These are phyloP conservation scores for Iberis amara DNA, from an alignment of 441 rosid species.

Conservation along the genomic window DNA sequence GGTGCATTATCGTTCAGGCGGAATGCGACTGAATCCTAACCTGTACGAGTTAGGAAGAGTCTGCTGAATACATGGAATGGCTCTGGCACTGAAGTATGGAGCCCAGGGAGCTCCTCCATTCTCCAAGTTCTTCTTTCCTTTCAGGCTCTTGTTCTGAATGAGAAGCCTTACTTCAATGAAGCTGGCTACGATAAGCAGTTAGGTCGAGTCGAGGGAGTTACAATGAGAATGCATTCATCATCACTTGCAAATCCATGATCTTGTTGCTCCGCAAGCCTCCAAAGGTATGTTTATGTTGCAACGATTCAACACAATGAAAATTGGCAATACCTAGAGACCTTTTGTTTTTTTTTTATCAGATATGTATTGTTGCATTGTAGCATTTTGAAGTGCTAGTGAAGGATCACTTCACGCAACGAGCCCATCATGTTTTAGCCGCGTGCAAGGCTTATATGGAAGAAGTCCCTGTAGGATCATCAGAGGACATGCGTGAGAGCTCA, in stretches of 20 bases:
- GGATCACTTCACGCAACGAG: conserved; percentile 54
- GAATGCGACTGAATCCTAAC: conserved; percentile 88
- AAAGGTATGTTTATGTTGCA: conserved; percentile 46
- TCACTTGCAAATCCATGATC: conserved; percentile 86
- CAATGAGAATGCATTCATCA: conserved; percentile 76
- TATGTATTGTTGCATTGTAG: conserved; percentile 39
- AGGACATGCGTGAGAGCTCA: conserved; percentile 32
- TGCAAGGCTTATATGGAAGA: conserved; percentile 79
- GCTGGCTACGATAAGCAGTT: conserved; percentile 83
- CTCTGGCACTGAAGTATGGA: conserved; percentile 82
- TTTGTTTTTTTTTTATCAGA: conserved; percentile 14
- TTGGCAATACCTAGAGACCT: neutral
- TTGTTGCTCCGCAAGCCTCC: conserved; percentile 65
- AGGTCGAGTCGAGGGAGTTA: conserved; percentile 84
- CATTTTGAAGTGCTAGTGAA: conserved; percentile 73
- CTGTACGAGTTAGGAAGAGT: conserved; percentile 84
- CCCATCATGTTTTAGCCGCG: conserved; percentile 42
- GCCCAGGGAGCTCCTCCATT: conserved; percentile 60
- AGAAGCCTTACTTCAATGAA: conserved; percentile 91
- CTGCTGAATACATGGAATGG: conserved; percentile 92
- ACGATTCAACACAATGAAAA: conserved; percentile 12
- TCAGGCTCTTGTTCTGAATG: conserved; percentile 93
- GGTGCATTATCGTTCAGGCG: conserved; percentile 81
- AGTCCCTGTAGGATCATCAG: conserved; percentile 44
- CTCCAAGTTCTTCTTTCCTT: conserved; percentile 93